Base-by-base conservation (phyloP, 352 stramenopile genomes). In the Globisporangium nunn region DNA sequence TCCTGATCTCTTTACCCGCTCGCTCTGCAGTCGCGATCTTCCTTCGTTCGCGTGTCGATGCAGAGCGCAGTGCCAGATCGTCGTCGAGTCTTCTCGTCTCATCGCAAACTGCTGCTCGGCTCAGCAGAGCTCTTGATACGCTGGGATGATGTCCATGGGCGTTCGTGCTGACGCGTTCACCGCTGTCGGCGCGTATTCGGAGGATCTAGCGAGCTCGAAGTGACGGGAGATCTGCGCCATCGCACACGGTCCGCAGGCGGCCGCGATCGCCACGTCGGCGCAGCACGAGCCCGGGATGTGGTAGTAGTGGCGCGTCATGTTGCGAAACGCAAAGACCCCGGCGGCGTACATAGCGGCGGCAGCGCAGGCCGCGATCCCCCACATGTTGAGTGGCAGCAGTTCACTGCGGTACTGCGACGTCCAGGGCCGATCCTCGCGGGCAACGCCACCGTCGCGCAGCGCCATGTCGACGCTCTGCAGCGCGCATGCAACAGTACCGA, bases 291-390 rank as follows among this genome's bases (percentile, higher is more conserved):
- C 55, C 15, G 55, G 55, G 37, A 61, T 54, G 3, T 18, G 55
- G 28, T 61, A 61, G 47, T 61, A 55, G 47, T 55, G 47, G 15
- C 55, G 55, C 55, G 47, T 50, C 47, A 61, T 61, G 47, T 61
- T 61, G 48, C 55, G 55, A 17, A 61, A 55, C 33, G 55, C 55
- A 12, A 61, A 55, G 12, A 61, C 47, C 33, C 55, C 55, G 12
- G 46, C 23, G 12, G 29, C 55, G 28, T 33, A 61, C 55, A 61
- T 61, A 11, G 46, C 46, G 14, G 12, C 28, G 0, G 33, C 39
- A 4, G 54, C 46, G 28, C 18, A 46, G 0, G 46, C 55, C 15
- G 55, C 55, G 17, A 61, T 10, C 4, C 18, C 33, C 55, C 55
- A 61, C 55, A 61, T 61, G 29, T 52, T 54, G 45, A 60, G 39